A percentile compares a stretch with the other conserved stretches of the same genome.
Evolutionary conservation across 495 filamentous ascomycete genomes (phyloP).

Genomic region (Tuber borchii): DNA sequence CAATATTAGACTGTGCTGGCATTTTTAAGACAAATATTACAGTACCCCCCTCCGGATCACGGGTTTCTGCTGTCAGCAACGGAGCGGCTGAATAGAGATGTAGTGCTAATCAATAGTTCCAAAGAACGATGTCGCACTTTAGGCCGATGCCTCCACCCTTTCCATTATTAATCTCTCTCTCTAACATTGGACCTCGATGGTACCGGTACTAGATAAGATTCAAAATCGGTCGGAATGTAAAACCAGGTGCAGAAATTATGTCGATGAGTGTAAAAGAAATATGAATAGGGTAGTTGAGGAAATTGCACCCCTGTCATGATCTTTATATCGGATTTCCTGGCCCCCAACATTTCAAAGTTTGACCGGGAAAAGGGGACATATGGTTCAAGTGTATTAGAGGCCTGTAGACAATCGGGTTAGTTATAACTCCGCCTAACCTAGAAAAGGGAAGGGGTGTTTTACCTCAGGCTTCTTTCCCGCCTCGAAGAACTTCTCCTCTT

Average conservation of each 20-base stretch:
- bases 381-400: neutral
- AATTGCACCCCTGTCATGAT: neutral
- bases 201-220: neutral
- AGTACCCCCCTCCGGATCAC: neutral
- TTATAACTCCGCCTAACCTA: neutral
- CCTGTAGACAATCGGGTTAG: slow-evolving; percentile 13
- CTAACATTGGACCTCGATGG: neutral
- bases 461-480: slow-evolving; percentile 96
- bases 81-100: neutral
- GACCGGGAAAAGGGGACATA: neutral
- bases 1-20: neutral
- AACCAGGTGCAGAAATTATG: neutral
- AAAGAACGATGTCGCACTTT: neutral
- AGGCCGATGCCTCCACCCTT: neutral
- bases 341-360: neutral
- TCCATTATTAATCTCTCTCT: neutral
- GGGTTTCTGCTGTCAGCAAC: neutral
- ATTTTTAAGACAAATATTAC: neutral
- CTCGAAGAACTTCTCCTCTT: slow-evolving; percentile 97
- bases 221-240: slow-evolving; percentile 1
- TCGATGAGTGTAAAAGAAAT: neutral
- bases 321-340: neutral
- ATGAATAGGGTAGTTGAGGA: neutral
- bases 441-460: slow-evolving; percentile 44
- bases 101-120: neutral